Conservation (phyloP, 1,139 yeast genomes). For the Kluyveromyces sp. region DNA sequence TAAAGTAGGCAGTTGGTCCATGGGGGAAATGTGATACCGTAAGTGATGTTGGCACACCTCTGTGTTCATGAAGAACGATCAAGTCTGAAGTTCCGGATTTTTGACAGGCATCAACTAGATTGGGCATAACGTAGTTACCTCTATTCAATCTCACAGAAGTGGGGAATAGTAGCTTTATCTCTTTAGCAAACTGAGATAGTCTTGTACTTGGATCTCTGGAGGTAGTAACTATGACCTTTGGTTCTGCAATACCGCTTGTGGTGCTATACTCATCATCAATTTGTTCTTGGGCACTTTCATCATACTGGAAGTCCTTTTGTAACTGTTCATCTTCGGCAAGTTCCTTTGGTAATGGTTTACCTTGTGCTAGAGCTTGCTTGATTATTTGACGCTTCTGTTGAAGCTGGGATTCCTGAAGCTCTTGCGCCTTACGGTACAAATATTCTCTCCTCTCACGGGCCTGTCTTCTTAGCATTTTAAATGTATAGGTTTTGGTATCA, state of each 20-base stretch:
- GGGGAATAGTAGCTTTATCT: slow-evolving; percentile 81
- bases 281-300: slow-evolving; percentile 39
- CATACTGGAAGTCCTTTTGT: slow-evolving; percentile 76
- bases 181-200: slow-evolving; percentile 86
- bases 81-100: slow-evolving; percentile 73
- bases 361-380: slow-evolving; percentile 82
- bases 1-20: slow-evolving; percentile 94
- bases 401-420: slow-evolving; percentile 79
- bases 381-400: slow-evolving; percentile 82
- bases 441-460: slow-evolving; percentile 95
- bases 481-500: not conserved
- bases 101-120: slow-evolving; percentile 76
- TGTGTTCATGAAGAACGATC: slow-evolving; percentile 83
- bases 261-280: slow-evolving; percentile 88
- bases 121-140: slow-evolving; percentile 86
- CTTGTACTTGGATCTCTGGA: slow-evolving; percentile 85
- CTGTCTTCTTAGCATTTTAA: slow-evolving; percentile 68
- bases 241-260: slow-evolving; percentile 81
- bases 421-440: slow-evolving; percentile 78
- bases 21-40: slow-evolving; percentile 95
- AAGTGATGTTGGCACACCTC: slow-evolving; percentile 95
- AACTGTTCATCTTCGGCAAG: slow-evolving; percentile 78
- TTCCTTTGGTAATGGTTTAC: slow-evolving; percentile 84
- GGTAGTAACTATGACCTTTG: slow-evolving; percentile 89
- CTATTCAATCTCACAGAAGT: slow-evolving; percentile 83